These are phyloP conservation scores for Trametes elegans DNA, from an alignment of 768 basidiomycete species.

Conservation along the genomic window DNA sequence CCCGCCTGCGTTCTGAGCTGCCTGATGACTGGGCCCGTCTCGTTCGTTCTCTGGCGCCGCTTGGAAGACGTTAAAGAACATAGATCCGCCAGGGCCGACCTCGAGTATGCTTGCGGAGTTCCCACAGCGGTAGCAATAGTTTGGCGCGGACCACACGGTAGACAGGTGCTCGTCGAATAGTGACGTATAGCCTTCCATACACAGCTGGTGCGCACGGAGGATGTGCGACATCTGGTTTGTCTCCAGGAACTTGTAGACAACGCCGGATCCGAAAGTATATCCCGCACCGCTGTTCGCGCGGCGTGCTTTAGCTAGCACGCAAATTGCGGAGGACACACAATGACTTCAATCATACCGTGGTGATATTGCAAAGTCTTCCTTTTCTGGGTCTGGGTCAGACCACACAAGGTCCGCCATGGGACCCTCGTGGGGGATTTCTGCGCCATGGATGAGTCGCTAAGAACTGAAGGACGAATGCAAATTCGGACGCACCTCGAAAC, in stretches of 20 bases:
- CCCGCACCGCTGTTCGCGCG: conserved; percentile 76
- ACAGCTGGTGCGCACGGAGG: conserved; percentile 95
- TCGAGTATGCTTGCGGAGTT: conserved; percentile 97
- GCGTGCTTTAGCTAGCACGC: background rate
- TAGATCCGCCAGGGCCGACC: conserved; percentile 82
- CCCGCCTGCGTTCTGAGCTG: conserved; percentile 63
- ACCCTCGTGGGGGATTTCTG: conserved; percentile 98
- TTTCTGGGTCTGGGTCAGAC: conserved; percentile 99
- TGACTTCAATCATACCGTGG: conserved; percentile 63
- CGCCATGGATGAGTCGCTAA: conserved; percentile 20
- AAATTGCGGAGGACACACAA: conserved; percentile 10
- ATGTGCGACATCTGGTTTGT: conserved; percentile 97
- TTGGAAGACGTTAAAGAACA: conserved; percentile 98
- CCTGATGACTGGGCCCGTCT: conserved; percentile 83
- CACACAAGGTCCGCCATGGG: conserved; percentile 99
- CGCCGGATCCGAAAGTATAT: conserved; percentile 97
- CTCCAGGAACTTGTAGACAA: conserved; percentile 96
- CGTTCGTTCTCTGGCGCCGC: conserved; percentile 98
- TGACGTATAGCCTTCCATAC: conserved; percentile 99
- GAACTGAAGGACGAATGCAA: conserved; percentile 13
- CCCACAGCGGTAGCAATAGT: conserved; percentile 98
- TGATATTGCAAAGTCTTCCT: conserved; percentile 99
- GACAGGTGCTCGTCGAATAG: conserved; percentile 93
- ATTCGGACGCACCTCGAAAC: conserved; percentile 70
- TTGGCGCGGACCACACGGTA: conserved; percentile 98